Evolutionary conservation across 2,329 filamentous ascomycete genomes (phyloP).

Genomic region (Ceratocystis lukuohia): DNA sequence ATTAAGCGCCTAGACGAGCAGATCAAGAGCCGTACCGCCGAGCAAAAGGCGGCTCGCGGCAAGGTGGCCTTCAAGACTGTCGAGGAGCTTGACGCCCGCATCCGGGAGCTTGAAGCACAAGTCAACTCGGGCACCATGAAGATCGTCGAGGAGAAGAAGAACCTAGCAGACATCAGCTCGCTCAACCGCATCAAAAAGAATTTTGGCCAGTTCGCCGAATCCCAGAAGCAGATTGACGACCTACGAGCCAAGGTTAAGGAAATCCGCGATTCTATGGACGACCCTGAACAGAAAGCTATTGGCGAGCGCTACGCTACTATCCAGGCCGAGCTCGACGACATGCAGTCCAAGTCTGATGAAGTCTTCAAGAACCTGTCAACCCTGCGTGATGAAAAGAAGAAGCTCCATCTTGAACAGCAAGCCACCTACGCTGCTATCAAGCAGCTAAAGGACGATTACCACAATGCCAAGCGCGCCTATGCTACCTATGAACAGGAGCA

Average conservation of each 20-base stretch:
- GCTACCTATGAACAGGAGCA: constrained; percentile 73
- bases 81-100: constrained; percentile 77
- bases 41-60: constrained; percentile 74
- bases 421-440: constrained; percentile 71
- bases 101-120: constrained; percentile 65
- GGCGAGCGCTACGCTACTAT: constrained; percentile 76
- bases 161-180: constrained; percentile 65
- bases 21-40: constrained; percentile 67
- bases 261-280: constrained; percentile 77
- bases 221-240: constrained; percentile 80
- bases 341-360: constrained; percentile 86
- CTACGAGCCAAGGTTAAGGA: constrained; percentile 77
- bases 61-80: constrained; percentile 74
- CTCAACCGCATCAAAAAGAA: constrained; percentile 83
- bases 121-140: constrained; percentile 87
- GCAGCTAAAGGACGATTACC: constrained; percentile 83
- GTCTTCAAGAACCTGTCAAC: constrained; percentile 77
- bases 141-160: constrained; percentile 94
- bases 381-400: constrained; percentile 74
- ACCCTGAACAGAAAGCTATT: constrained; percentile 78
- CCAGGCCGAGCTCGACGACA: constrained; percentile 72
- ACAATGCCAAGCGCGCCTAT: constrained; percentile 66
- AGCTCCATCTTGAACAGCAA: constrained; percentile 73
- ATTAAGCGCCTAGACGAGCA: constrained; percentile 86
- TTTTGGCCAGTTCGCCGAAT: constrained; percentile 71